These are phyloP conservation scores for Lactuca sativa DNA, from an alignment of 129 eudicot genomes.

Conservation along the genomic window DNA sequence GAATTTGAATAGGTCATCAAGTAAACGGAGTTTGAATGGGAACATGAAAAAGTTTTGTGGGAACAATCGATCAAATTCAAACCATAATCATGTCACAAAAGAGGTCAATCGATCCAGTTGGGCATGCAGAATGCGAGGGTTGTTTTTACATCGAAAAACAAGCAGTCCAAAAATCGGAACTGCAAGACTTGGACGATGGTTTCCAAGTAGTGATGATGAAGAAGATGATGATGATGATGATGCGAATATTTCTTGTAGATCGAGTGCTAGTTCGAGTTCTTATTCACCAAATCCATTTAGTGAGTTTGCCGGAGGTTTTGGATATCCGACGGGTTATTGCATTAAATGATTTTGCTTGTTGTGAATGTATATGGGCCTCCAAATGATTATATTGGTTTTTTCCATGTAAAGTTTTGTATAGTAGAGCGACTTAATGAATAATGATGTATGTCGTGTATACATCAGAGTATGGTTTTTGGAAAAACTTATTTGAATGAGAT, in stretches of 20 bases:
- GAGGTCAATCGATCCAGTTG: conserved; percentile 13
- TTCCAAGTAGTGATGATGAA: conserved; percentile 18
- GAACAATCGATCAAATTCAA: conserved; percentile 3
- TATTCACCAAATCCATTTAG: conserved; percentile 7
- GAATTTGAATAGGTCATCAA: conserved; percentile 23
- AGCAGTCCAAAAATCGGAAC: neutral
- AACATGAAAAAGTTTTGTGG: conserved; percentile 4
- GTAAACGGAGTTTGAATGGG: conserved; percentile 3
- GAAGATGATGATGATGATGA: neutral
- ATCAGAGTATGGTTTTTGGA: neutral
- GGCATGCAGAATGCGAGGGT: conserved; percentile 9
- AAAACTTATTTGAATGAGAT: no score
- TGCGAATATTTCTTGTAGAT: conserved; percentile 2
- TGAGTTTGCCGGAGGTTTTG: conserved; percentile 28
- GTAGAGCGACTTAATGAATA: neutral
- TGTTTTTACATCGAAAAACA: conserved; percentile 8
- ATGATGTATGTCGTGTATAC: neutral
- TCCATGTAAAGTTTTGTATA: neutral
- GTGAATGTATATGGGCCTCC: neutral
- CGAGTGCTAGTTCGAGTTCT: neutral
- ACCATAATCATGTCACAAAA: conserved; percentile 11
- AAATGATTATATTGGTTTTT: neutral
- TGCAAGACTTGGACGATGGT: conserved; percentile 24
- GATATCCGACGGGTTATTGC: conserved; percentile 36
- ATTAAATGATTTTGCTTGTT: conserved; percentile 11